These are phyloP conservation scores for Aspergillus haitiensis DNA, from an alignment of 495 filamentous ascomycete species.

Conservation along the genomic window DNA sequence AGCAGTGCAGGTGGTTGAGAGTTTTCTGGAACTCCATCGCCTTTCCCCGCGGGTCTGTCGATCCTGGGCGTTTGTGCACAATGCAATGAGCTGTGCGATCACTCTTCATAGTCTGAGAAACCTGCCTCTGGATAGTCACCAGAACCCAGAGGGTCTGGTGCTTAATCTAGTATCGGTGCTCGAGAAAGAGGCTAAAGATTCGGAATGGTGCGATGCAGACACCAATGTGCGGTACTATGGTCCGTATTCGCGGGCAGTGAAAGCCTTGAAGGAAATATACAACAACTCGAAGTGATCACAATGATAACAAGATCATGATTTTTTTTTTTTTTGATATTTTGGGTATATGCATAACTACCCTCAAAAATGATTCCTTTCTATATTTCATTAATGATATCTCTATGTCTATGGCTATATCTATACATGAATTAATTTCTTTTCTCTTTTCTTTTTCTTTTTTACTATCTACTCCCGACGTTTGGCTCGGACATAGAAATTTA, in stretches of 20 bases:
- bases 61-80: constrained; percentile 30
- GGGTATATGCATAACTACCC: not conserved
- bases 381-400: not conserved
- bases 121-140: not conserved
- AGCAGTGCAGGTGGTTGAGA: constrained; percentile 19
- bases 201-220: constrained; percentile 28
- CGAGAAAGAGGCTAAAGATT: constrained; percentile 23
- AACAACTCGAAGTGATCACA: not conserved
- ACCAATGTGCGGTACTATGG: constrained; percentile 30
- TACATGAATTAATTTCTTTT: not conserved
- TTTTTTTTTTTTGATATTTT: not conserved
- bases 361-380: not conserved
- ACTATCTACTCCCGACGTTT: constrained; percentile 34
- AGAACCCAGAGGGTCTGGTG: constrained; percentile 1
- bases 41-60: constrained; percentile 22
- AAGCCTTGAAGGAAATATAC: constrained; percentile 23
- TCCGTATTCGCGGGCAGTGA: constrained; percentile 27
- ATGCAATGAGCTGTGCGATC: constrained; percentile 28
- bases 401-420: not conserved
- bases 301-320: no score
- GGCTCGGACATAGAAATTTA: constrained; percentile 53
- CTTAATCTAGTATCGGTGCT: constrained; percentile 22
- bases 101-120: constrained; percentile 15
- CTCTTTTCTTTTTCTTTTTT: no score
- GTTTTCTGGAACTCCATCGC: constrained; percentile 28